Evolutionary conservation across 176 grass and related monocot species (phyloP), one percentile per base, ranked within the genome.

Genomic region (Leersia perrieri): DNA sequence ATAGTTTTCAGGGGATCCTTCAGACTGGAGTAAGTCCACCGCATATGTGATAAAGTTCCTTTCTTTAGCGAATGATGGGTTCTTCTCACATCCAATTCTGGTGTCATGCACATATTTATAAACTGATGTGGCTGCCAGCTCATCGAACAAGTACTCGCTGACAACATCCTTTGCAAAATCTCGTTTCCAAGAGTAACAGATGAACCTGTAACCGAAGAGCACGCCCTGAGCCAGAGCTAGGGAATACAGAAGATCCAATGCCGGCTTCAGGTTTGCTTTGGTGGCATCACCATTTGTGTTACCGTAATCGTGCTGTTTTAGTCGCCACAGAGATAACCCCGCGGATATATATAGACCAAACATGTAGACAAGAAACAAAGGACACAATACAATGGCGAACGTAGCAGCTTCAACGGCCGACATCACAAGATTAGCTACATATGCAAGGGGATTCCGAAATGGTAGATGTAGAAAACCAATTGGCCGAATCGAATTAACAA

Each of bases 101-200:
- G 60, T 77, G 40, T 77, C 3, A 0, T 42, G 12, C 1, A 60
- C 0, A 7, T 75, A 75, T 5, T 60, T 22, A 0, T 10, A 60
- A 23, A 75, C 53, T 5, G 13, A 11, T 14, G 9, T 4, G 29
- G 2, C 26, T 0, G 0, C 6, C 12, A 7, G 27, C 13, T 33
- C 0, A 0, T 30, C 13, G 13, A 31, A 64, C 0, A 0, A 0
- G 0, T 0, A 2, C 7, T 5, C 8, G 15, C 30, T 0, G 1
- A 16, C 5, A 15, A 71, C 2, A 28, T 0, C n/a, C 3, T 33
- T 64, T 0, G 3, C 62, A 15, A 64, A 7, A n/a, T n/a, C n/a
- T 7, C 35, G 35, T 38, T 7, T 38, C 35, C 35, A 3, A 7
- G 35, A 38, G 35, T 8, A 22, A 7, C 20, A 22, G 53, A 7